Base-by-base conservation (phyloP, 2,329 filamentous ascomycete genomes). In the Berkeleyomyces rouxiae region DNA sequence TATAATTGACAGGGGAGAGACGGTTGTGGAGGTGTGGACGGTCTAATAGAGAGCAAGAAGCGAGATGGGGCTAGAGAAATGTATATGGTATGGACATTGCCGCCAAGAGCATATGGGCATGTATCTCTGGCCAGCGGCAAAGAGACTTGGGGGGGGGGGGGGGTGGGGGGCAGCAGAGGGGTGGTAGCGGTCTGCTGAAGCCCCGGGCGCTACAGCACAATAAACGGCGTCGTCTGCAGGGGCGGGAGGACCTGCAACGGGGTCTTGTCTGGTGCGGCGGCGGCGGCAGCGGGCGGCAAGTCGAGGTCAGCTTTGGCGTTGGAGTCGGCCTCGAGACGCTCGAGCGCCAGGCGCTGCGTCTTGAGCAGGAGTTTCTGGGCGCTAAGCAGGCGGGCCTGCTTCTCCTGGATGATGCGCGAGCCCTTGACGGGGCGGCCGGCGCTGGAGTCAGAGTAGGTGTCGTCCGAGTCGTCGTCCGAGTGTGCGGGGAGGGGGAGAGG, bases 331-430 rank as follows among this genome's bases (percentile, higher is more conserved):
- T 59, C 40, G 7, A 59, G 11, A 47, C 59, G 51, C 36, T 49
- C 46, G n/a, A 43, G 36, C 13, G 13, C 46, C n/a, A 62, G 49
- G 36, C 7, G 58, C 49, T 66, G 65, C 36, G 69, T 68, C 51
- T 70, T 68, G 39, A 68, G 67, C 46, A 78, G 69, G 59, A 79
- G 67, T 61, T 68, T 70, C 39, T 73, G 71, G 0, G 77, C 76
- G 39, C 76, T 70, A 47, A 70, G 68, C 37, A 79, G 65, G 59
- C 77, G 71, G 47, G 74, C 73, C 59, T 73, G 70, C 64, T 70
- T 74, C 55, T 74, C 70, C 57, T 67, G 68, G 55, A 75, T 66
- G 2, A 70, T 70, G 7, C 68, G 68, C 47, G 64, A 66, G 7
- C 65, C 64, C 5, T 64, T 67, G 33, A 57, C 37, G 0, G 43